A percentile compares a stretch with the other conserved stretches of the same genome.
phyloP scores from a whole-genome alignment of 768 basidiomycete species.

The Pleurotus eryngii region DNA sequence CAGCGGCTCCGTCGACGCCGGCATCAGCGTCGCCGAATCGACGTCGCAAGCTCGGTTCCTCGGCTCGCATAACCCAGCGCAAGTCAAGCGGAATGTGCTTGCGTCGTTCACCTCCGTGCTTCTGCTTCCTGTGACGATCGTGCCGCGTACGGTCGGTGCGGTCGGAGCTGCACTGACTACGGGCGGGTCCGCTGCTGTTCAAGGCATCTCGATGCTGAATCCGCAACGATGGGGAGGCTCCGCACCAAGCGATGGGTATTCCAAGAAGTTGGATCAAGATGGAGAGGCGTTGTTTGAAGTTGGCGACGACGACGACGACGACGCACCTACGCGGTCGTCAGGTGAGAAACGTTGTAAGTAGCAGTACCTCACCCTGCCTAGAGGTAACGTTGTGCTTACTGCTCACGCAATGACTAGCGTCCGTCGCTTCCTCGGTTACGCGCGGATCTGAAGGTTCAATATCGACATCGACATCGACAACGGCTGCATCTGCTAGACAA shows the following conservation, averaged over 20 bases:
- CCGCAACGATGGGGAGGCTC: conserved; percentile 78
- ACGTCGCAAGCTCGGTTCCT: conserved; percentile 60
- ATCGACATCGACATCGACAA: conserved; percentile 12
- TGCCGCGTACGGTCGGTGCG: conserved; percentile 74
- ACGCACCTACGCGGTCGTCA: conserved; percentile 21
- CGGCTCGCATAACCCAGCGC: conserved; percentile 81
- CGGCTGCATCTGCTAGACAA: conserved; percentile 10
- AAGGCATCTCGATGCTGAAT: conserved; percentile 86
- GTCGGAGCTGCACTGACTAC: conserved; percentile 68
- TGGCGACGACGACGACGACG: conserved; percentile 33
- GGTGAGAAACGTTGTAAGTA: conserved; percentile 1
- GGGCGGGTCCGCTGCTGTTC: conserved; percentile 73
- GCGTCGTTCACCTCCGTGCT: conserved; percentile 89
- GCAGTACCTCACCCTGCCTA: background rate
- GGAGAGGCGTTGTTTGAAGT: conserved; percentile 49
- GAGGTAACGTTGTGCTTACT: too few relatives aligned
- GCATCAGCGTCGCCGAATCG: conserved; percentile 11
- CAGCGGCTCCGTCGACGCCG: background rate
- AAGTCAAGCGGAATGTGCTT: conserved; percentile 88
- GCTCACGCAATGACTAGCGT: background rate
- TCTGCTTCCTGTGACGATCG: conserved; percentile 92
- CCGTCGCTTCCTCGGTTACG: background rate
- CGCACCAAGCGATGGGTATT: conserved; percentile 27
- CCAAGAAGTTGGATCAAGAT: conserved; percentile 32
- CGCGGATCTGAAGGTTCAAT: background rate